phyloP scores from a whole-genome alignment of 2,329 filamentous ascomycete genomes.

The Aureobasidium pullulans region DNA sequence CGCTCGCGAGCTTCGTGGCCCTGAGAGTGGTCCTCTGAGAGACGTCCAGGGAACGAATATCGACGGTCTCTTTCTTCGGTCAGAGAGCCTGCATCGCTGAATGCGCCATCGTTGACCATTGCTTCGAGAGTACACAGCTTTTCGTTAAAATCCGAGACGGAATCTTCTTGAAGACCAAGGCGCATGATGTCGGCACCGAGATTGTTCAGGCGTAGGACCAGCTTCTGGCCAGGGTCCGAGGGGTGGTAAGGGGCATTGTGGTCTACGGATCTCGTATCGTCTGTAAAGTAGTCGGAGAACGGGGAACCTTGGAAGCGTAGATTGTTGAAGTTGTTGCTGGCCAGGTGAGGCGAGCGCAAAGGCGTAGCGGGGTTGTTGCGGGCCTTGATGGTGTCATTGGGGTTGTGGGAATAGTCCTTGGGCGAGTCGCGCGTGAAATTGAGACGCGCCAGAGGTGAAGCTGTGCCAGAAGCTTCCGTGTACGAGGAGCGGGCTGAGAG shows the following conservation, averaged over 20 bases:
- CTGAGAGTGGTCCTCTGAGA: background rate
- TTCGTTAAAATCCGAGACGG: conserved; percentile 13
- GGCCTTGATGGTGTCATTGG: conserved; percentile 13
- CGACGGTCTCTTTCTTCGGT: conserved; percentile 5
- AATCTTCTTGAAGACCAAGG: conserved; percentile 16
- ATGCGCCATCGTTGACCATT: background rate
- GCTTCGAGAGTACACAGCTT: conserved; percentile 16
- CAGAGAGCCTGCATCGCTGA: background rate
- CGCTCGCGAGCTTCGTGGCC: conserved; percentile 2
- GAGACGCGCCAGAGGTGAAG: conserved; percentile 15
- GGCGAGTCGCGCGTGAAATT: conserved; percentile 8
- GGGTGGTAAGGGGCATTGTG: conserved; percentile 17
- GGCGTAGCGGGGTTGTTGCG: conserved; percentile 16
- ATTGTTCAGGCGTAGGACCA: conserved; percentile 31
- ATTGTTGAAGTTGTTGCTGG: conserved; percentile 8
- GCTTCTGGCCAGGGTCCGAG: conserved; percentile 24
- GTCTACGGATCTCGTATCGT: conserved; percentile 25
- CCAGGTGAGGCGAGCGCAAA: conserved; percentile 13
- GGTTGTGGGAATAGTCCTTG: conserved; percentile 8
- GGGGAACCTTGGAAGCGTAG: conserved; percentile 28
- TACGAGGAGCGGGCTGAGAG: conserved; percentile 6
- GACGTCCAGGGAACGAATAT: background rate
- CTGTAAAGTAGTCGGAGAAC: conserved; percentile 36
- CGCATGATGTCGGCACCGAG: conserved; percentile 31
- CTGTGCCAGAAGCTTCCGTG: conserved; percentile 1